phyloP scores from a whole-genome alignment of 176 grass and related monocot species.

The Thalia dealbata region DNA sequence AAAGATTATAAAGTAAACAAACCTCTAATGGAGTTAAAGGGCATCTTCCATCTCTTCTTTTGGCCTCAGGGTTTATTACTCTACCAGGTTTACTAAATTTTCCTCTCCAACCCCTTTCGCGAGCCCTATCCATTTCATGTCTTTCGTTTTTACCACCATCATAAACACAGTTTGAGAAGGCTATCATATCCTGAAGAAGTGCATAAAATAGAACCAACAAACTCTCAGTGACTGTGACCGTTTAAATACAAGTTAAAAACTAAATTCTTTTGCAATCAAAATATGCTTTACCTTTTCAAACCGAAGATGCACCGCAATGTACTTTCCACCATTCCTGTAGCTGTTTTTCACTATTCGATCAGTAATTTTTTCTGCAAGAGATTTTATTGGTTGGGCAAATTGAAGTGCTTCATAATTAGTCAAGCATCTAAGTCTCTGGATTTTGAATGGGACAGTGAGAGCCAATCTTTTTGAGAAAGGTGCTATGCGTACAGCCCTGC shows the following conservation, averaged over 20 bases:
- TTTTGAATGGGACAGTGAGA: constrained; percentile 45
- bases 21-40: constrained; percentile 81
- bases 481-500: constrained; percentile 83
- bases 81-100: constrained; percentile 73
- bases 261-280: too few species aligned
- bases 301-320: constrained; percentile 82
- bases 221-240: too few species aligned
- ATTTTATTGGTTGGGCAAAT: constrained; percentile 72
- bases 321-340: constrained; percentile 56
- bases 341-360: constrained; percentile 66
- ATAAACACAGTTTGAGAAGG: constrained; percentile 89
- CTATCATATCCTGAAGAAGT: constrained; percentile 78
- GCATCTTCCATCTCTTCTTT: constrained; percentile 72
- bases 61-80: constrained; percentile 77
- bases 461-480: constrained; percentile 95
- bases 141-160: constrained; percentile 63
- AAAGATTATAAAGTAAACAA: too few species aligned
- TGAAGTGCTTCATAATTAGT: constrained; percentile 74
- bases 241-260: too few species aligned
- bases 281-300: constrained; percentile 62
- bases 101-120: constrained; percentile 82
- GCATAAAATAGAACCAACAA: background rate
- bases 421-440: constrained; percentile 79
- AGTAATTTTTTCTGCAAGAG: constrained; percentile 64
- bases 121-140: constrained; percentile 61